A percentile compares a stretch with the other conserved stretches of the same genome.
Conservation (phyloP, 805 yeast genomes). For the Kodamaea nitidulidarum region DNA sequence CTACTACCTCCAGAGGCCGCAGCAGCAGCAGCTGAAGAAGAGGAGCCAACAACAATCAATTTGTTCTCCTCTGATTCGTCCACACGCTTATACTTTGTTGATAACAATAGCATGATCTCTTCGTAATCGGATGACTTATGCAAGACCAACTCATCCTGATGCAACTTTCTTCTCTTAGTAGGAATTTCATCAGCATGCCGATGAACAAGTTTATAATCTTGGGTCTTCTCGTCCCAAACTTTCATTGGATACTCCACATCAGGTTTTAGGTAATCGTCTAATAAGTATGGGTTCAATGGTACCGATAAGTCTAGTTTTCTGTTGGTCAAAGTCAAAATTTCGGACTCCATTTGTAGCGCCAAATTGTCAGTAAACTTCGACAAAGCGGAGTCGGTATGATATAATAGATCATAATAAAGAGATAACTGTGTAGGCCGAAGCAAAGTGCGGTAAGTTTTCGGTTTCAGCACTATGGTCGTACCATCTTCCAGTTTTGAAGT, state of each 20-base stretch:
- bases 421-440: constrained; percentile 78
- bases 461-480: constrained; percentile 34
- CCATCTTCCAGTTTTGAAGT: not conserved
- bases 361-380: constrained; percentile 73
- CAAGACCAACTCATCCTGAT: constrained; percentile 39
- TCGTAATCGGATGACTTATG: constrained; percentile 83
- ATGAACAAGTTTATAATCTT: constrained; percentile 27
- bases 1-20: constrained; percentile 9
- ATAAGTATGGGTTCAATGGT: constrained; percentile 62
- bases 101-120: constrained; percentile 66
- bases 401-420: constrained; percentile 77
- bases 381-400: constrained; percentile 74
- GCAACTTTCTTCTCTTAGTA: constrained; percentile 31
- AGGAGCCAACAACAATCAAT: constrained; percentile 37
- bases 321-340: constrained; percentile 71
- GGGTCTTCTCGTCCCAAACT: constrained; percentile 33
- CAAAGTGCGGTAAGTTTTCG: constrained; percentile 72
- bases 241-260: constrained; percentile 46
- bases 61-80: constrained; percentile 35
- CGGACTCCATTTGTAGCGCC: constrained; percentile 83
- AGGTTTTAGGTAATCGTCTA: constrained; percentile 47
- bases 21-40: constrained; percentile 20
- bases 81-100: constrained; percentile 35
- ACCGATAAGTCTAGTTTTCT: constrained; percentile 74
- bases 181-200: constrained; percentile 33